These are phyloP conservation scores for Ogataea pilisensis DNA, from an alignment of 805 yeast genomes.

Conservation along the genomic window DNA sequence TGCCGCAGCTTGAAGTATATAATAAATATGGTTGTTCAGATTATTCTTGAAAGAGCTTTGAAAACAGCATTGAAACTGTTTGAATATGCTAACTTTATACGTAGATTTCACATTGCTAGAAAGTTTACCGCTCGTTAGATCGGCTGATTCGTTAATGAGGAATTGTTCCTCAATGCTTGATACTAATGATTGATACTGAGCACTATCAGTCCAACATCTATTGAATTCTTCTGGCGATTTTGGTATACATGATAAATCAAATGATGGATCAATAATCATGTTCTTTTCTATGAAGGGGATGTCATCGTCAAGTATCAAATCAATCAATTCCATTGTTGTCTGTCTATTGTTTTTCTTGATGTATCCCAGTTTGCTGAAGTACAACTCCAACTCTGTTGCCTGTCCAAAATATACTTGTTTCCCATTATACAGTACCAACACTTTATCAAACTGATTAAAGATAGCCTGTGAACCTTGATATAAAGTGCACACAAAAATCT, in stretches of 20 bases:
- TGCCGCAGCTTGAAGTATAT: slow-evolving; percentile 42
- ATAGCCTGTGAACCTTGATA: slow-evolving; percentile 63
- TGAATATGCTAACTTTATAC: slow-evolving; percentile 39
- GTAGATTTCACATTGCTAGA: slow-evolving; percentile 41
- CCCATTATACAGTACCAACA: slow-evolving; percentile 54
- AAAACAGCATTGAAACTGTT: slow-evolving; percentile 48
- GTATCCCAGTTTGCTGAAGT: slow-evolving; percentile 59
- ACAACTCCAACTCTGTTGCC: slow-evolving; percentile 50
- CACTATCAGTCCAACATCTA: slow-evolving; percentile 51
- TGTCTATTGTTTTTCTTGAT: slow-evolving; percentile 15
- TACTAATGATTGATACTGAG: slow-evolving; percentile 37
- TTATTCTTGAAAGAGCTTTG: slow-evolving; percentile 52
- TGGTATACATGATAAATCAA: slow-evolving; percentile 42
- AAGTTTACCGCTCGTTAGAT: too few relatives aligned
- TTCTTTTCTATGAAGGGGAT: slow-evolving; percentile 8
- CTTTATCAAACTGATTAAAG: slow-evolving; percentile 61
- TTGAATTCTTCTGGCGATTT: slow-evolving; percentile 59
- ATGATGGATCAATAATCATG: slow-evolving; percentile 20
- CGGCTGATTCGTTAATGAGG: too few relatives aligned
- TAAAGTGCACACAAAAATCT: slow-evolving; percentile 17
- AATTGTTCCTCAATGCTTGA: too few relatives aligned
- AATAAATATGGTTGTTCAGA: slow-evolving; percentile 52
- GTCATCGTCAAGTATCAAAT: slow-evolving; percentile 15
- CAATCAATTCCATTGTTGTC: slow-evolving; percentile 27
- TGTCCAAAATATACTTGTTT: slow-evolving; percentile 62